Evolutionary conservation across 1,139 yeast species (phyloP).

Genomic region (Candida tropicalis): DNA sequence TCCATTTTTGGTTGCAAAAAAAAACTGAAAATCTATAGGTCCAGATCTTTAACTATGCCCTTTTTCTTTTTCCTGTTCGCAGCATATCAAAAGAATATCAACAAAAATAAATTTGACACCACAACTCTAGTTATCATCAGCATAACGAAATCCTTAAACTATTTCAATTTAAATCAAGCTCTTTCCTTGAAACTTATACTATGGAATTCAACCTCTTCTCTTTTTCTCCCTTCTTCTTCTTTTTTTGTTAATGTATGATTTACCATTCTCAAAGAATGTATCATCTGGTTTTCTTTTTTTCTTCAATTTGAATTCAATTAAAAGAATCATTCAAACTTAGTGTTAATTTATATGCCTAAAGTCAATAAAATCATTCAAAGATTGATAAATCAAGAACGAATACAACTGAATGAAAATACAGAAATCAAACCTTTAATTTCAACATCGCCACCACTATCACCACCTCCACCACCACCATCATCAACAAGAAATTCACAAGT

Average conservation of each 20-base stretch:
- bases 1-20: too few relatives aligned
- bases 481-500: not conserved
- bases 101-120: too few relatives aligned
- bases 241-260: not conserved
- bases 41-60: too few relatives aligned
- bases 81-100: too few relatives aligned
- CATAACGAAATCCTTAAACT: not conserved
- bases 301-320: not conserved
- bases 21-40: too few relatives aligned
- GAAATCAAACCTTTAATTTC: not conserved
- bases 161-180: not conserved
- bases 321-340: not conserved
- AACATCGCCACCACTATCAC: not conserved
- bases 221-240: not conserved
- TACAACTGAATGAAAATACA: not conserved
- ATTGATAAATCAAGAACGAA: constrained; percentile 6
- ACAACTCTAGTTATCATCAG: too few relatives aligned
- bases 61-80: too few relatives aligned
- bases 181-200: not conserved
- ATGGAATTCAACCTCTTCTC: not conserved
- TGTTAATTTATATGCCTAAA: constrained; percentile 3
- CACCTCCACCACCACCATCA: not conserved
- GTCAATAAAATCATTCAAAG: constrained; percentile 5
- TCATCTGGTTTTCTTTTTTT: not conserved
- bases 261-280: constrained; percentile 2